Percentiles rank a stretch among this genome's conserved stretches.
These are phyloP conservation scores for Ceratobasidium theobromae DNA, from an alignment of 1,284 basidiomycete genomes.

Conservation along the genomic window DNA sequence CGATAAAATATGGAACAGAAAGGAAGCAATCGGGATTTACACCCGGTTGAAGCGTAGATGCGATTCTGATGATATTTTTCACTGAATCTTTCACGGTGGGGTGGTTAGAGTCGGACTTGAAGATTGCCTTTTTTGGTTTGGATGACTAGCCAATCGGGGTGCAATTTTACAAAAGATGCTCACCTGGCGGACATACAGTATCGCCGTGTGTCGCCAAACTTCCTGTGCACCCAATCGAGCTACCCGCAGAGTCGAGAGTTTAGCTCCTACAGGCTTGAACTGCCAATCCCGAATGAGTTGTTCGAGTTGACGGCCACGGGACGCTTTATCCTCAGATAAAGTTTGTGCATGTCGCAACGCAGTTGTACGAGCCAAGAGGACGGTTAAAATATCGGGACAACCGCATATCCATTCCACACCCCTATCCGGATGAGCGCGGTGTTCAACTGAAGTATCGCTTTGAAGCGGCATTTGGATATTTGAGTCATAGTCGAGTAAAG, in stretches of 20 bases:
- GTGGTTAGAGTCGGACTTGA: background rate
- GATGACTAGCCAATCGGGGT: background rate
- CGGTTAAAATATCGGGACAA: conserved; percentile 1
- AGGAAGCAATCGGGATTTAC: conserved; percentile 13
- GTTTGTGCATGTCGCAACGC: background rate
- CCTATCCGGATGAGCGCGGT: background rate
- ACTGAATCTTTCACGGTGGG: background rate
- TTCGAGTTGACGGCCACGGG: background rate
- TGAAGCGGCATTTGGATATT: background rate
- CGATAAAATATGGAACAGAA: conserved; percentile 25
- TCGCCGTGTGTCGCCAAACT: conserved; percentile 4
- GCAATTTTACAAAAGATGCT: background rate
- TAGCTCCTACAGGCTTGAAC: background rate
- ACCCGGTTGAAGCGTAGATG: conserved; percentile 2
- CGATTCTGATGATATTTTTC: background rate
- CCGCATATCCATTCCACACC: conserved; percentile 16
- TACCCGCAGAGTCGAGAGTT: background rate
- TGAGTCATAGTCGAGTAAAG: background rate
- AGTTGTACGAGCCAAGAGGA: background rate
- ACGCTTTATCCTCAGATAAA: background rate
- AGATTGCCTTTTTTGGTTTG: background rate
- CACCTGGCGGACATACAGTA: conserved; percentile 8
- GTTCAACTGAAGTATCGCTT: background rate
- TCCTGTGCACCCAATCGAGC: conserved; percentile 13
- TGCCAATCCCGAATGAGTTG: background rate